Base-by-base conservation (phyloP, 2,329 filamentous ascomycete genomes). In the Fusarium miscanthi region DNA sequence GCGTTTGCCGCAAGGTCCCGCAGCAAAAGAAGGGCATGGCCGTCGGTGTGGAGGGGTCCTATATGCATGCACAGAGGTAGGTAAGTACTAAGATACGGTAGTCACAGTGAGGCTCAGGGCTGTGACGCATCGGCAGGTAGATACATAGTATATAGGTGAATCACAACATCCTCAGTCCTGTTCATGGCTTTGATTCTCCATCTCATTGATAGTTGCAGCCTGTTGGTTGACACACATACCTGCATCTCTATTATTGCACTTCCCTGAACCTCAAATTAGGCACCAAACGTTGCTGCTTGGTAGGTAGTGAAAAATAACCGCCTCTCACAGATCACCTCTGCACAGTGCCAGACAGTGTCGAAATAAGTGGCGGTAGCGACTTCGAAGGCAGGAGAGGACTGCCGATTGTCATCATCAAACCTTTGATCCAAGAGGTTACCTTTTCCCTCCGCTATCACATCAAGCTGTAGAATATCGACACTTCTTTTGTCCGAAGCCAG, bases 351-450 rank as follows among this genome's bases (percentile, higher is more conserved):
- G 19, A 70, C 68, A 70, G 67, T 70, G 49, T 23, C 23, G 3
- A 9, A 5, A 8, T n/a, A 63, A 70, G 69, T 74, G 72, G 72
- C 72, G 72, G 72, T 74, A 72, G 60, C 51, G 30, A 48, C 49
- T 31, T 48, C 21, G 25, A 14, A 59, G 64, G 52, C 45, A 59
- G 62, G 56, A 69, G 69, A 63, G 45, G 43, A 53, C 45, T 70
- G 45, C 59, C 33, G 53, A 53, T 69, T 69, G 48, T 27, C 56
- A 61, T 60, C 51, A 37, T 41, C 35, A 40, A 60, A 45, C 54
- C 40, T 66, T 54, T 43, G 33, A 40, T 37, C 53, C 60, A 63
- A 70, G 70, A 73, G 62, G 38, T n/a, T 27, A 33, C 33, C 46
- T 27, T n/a, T 53, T 53, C 63, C 45, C 48, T 64, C 49, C 56